Evolutionary conservation across 202 grass and related monocot species (phyloP), one percentile per base, ranked within the genome.

Genomic region (Zizania palustris): DNA sequence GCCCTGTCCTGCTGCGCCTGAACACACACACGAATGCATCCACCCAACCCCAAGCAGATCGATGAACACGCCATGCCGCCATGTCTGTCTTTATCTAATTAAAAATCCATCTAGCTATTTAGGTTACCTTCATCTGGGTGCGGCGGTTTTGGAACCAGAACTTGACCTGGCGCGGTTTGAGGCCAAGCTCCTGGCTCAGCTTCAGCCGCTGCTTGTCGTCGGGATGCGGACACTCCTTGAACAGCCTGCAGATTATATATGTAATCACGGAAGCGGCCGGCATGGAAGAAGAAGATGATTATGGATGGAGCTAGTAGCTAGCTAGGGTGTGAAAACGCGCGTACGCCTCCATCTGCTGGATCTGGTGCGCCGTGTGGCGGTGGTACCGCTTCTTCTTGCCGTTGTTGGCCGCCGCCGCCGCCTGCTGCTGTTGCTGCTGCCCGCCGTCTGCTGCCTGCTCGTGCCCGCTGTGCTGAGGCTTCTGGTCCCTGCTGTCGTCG

Each of bases 71-170:
- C 28, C 28, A 28, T 28, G 28, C 28, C 28, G 28, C 28, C 28
- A 28, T 28, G 28, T 28, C 28, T 28, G 28, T 28, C 28, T 28
- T 28, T 28, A 28, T 28, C 28, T 28, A 28, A n/a, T n/a, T n/a
- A 0, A 28, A 28, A 28, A 28, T 28, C 28, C 28, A 28, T 28
- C 28, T 28, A 28, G 28, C 28, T 28, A 28, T 28, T 28, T 28
- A 28, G 28, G 77, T 89, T 80, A 90, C 88, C 88, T 99, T 99
- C 91, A 96, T 92, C 79, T 99, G 96, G 14, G 96, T 99, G 57
- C 96, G 96, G 13, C 96, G 87, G 75, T 99, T 99, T 60, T 99
- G 96, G 87, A 99, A 99, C 96, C 96, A 99, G 85, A 99, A 99
- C 83, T 99, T 99, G 28, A 99, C 92, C 75, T 99, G 96, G 9